Percentiles rank a stretch among this genome's conserved stretches.
phyloP scores from a whole-genome alignment of 1,139 yeast genomes.

The Yamadazyma friedrichii region DNA sequence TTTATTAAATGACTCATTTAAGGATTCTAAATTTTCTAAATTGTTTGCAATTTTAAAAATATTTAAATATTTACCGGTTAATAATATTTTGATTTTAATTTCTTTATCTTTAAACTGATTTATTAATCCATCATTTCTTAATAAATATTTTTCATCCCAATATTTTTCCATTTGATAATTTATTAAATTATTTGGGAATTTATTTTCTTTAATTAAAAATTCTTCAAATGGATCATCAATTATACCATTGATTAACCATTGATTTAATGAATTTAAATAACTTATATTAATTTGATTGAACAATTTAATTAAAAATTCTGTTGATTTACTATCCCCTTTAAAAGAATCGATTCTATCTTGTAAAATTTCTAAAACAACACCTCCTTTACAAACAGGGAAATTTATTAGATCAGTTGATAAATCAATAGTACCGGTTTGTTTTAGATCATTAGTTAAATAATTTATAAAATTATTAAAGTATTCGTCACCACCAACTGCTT shows the following conservation, averaged over 20 bases:
- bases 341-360: slow-evolving; percentile 55
- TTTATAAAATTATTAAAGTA: slow-evolving; percentile 36
- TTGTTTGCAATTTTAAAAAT: slow-evolving; percentile 64
- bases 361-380: slow-evolving; percentile 59
- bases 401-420: slow-evolving; percentile 52
- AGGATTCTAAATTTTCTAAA: slow-evolving; percentile 29
- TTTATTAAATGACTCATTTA: slow-evolving; percentile 28
- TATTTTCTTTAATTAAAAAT: slow-evolving; percentile 61
- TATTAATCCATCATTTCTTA: slow-evolving; percentile 74
- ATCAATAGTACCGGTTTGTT: slow-evolving; percentile 43
- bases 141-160: slow-evolving; percentile 83
- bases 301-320: slow-evolving; percentile 48
- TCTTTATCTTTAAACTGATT: slow-evolving; percentile 58
- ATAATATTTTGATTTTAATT: slow-evolving; percentile 61
- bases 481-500: slow-evolving; percentile 5
- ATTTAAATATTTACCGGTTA: slow-evolving; percentile 84
- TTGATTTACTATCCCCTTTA: slow-evolving; percentile 66
- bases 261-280: slow-evolving; percentile 67
- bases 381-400: slow-evolving; percentile 65
- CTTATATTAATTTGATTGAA: slow-evolving; percentile 61
- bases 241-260: slow-evolving; percentile 76
- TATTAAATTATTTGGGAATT: slow-evolving; percentile 36
- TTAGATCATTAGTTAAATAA: slow-evolving; percentile 41
- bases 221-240: slow-evolving; percentile 82
- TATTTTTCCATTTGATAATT: slow-evolving; percentile 64